Evolutionary conservation across 2,329 filamentous ascomycete genomes (phyloP), one percentile per base, ranked within the genome.

Genomic region (Claviceps sorghi): DNA sequence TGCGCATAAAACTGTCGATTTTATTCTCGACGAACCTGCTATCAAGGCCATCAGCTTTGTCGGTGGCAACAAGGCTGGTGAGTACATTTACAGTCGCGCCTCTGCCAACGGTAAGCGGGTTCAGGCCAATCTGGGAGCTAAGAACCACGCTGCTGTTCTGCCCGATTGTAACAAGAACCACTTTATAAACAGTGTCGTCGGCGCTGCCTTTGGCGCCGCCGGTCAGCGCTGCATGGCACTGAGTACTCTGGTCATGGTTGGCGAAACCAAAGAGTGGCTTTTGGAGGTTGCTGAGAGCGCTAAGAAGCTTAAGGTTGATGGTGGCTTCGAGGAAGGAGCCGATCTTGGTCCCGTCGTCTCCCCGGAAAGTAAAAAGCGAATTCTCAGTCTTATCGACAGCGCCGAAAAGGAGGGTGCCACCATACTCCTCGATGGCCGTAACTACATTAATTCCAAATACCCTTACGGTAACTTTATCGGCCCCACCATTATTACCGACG

Each of bases 141-240:
- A 93, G 78, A 93, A 93, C 75, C 87, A 93, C 67, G 86, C 86
- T 30, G 84, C 85, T 51, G 82, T 93, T 32, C 78, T 91, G 55
- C 87, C 87, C 19, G 87, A 93, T 72, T 86, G 83, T 73, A 90
- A 93, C 75, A 91, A 89, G 78, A 90, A 93, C 73, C 85, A 90
- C 62, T 87, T 88, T 58, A 72, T 93, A 62, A 93, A 91, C 71
- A 84, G 85, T 44, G 86, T 93, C 58, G 79, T 86, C 4, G 88
- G 87, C 58, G 87, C 88, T 36, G 87, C 88, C 22, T 93, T 93
- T 59, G 87, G 87, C 58, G 87, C 87, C 57, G 87, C 87, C 26
- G 87, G 87, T 40, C 87, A 93, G 73, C 77, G 87, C 56, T 93
- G 87, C 70, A 93, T 93, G 87, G 87, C 87, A 40, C 74, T 93